Evolutionary conservation across 179 eudicot species (phyloP).

Genomic region (Silene coronaria): DNA sequence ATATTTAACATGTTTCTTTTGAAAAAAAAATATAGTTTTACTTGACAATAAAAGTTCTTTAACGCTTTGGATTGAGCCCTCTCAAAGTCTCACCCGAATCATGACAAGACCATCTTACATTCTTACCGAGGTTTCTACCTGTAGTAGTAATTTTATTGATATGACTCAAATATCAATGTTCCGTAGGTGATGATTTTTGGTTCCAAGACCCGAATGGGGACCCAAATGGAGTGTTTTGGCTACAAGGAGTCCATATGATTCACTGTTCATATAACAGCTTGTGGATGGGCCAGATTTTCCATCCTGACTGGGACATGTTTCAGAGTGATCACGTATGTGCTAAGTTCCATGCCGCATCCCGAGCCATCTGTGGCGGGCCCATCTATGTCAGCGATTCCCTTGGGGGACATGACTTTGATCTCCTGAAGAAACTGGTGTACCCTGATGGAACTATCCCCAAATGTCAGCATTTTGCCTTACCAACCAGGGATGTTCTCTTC

Average conservation of each 20-base stretch:
- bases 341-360: constrained; percentile 54
- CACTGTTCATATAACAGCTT: constrained; percentile 69
- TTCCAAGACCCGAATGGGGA: constrained; percentile 55
- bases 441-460: constrained; percentile 59
- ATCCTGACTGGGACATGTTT: constrained; percentile 79
- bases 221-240: constrained; percentile 56
- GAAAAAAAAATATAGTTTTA: too few relatives aligned
- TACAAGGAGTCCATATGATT: constrained; percentile 67
- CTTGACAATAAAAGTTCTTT: too few relatives aligned
- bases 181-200: constrained; percentile 64
- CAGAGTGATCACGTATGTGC: constrained; percentile 54
- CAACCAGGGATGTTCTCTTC: constrained; percentile 60
- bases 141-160: too few relatives aligned
- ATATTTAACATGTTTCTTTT: too few relatives aligned
- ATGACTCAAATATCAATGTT: not conserved
- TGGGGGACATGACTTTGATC: constrained; percentile 52
- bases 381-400: constrained; percentile 55
- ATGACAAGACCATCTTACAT: too few relatives aligned
- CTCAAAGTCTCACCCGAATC: too few relatives aligned
- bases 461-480: constrained; percentile 57
- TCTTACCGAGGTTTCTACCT: too few relatives aligned
- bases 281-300: constrained; percentile 67
- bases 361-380: constrained; percentile 68
- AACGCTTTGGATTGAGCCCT: too few relatives aligned
- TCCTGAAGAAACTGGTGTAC: constrained; percentile 40